phyloP scores from a whole-genome alignment of 371 early-diverging fungal species.

The Actinomucor elegans region DNA sequence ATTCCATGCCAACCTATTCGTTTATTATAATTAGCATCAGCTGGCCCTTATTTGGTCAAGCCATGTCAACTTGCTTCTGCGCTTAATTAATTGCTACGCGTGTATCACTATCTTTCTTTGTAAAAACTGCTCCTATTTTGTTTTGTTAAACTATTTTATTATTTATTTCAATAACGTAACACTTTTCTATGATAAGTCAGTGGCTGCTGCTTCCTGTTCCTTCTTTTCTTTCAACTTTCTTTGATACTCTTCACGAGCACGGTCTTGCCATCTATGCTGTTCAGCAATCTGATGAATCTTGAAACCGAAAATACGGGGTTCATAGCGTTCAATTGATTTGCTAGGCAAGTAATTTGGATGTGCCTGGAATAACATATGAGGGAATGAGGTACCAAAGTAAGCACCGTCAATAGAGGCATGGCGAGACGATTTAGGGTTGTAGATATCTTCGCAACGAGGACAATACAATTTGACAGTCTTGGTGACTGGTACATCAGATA shows the following conservation, averaged over 20 bases:
- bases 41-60: too few relatives aligned
- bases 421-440: constrained; percentile 83
- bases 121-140: too few relatives aligned
- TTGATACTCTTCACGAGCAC: constrained; percentile 64
- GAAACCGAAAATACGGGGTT: constrained; percentile 97
- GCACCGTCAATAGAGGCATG: constrained; percentile 93
- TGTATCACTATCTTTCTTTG: too few relatives aligned
- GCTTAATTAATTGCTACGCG: too few relatives aligned
- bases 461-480: constrained; percentile 92
- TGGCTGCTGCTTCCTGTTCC: background rate
- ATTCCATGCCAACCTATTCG: too few relatives aligned
- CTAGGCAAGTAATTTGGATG: constrained; percentile 85
- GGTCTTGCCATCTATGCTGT: constrained; percentile 89
- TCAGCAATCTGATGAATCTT: constrained; percentile 82
- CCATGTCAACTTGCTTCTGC: too few relatives aligned
- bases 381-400: constrained; percentile 97
- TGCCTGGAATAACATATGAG: constrained; percentile 93
- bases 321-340: constrained; percentile 71
- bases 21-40: too few relatives aligned
- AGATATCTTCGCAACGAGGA: constrained; percentile 92
- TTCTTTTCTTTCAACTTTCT: constrained; percentile 13
- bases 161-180: too few relatives aligned
- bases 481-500: constrained; percentile 81
- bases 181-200: too few relatives aligned
- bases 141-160: too few relatives aligned